Evolutionary conservation across 495 filamentous ascomycete genomes (phyloP).

Genomic region (Penicillium turbatum): DNA sequence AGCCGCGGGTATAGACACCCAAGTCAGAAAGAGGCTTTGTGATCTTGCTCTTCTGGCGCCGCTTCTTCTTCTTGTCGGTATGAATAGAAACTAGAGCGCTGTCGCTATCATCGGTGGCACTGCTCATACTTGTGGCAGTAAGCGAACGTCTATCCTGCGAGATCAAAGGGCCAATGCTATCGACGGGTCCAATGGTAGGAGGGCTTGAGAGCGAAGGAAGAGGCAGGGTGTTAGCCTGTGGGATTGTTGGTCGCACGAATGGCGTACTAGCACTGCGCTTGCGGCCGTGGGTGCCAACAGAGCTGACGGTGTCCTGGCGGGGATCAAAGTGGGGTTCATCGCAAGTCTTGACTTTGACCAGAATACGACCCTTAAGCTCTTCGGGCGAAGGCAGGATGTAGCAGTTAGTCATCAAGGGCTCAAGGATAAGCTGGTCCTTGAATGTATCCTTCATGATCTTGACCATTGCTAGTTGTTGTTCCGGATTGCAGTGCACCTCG

Average conservation of each 20-base stretch:
- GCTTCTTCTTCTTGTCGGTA: constrained; percentile 49
- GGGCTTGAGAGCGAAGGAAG: constrained; percentile 58
- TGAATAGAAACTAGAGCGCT: constrained; percentile 37
- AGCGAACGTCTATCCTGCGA: constrained; percentile 47
- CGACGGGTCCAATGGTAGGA: constrained; percentile 44
- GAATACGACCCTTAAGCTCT: constrained; percentile 72
- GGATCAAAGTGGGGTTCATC: constrained; percentile 39
- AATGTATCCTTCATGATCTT: constrained; percentile 83
- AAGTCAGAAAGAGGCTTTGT: constrained; percentile 76
- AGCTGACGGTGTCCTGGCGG: constrained; percentile 35
- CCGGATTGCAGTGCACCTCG: constrained; percentile 83
- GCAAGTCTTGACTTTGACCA: constrained; percentile 88
- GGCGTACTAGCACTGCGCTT: constrained; percentile 80
- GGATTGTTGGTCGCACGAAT: constrained; percentile 52
- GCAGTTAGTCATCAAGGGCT: constrained; percentile 63
- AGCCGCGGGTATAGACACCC: constrained; percentile 82
- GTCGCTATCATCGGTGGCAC: constrained; percentile 63
- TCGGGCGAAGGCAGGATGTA: constrained; percentile 76
- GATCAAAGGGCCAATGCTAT: constrained; percentile 41
- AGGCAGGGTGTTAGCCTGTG: constrained; percentile 49
- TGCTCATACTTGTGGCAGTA: constrained; percentile 54
- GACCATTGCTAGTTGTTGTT: constrained; percentile 85
- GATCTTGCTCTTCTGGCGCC: constrained; percentile 74
- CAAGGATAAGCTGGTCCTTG: constrained; percentile 68
- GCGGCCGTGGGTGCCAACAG: constrained; percentile 52